Conservation (phyloP, 2,329 filamentous ascomycete genomes). For the Sporothrix curviconia region DNA sequence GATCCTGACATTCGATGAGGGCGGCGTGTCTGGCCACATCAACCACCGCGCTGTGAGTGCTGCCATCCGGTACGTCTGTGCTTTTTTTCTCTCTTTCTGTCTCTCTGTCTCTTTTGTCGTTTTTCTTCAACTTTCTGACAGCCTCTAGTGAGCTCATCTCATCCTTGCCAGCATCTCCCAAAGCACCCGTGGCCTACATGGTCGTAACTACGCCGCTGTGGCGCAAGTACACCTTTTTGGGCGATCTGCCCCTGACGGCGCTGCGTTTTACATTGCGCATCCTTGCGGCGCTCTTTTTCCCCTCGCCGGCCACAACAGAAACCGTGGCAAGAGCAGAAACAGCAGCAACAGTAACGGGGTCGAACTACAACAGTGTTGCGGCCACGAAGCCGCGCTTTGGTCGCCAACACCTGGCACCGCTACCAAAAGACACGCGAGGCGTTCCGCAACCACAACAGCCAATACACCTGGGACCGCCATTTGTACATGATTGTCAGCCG, state of each 20-base stretch:
- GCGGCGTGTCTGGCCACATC: slow-evolving; percentile 9
- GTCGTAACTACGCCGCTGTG: slow-evolving; percentile 4
- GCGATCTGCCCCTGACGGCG: slow-evolving; percentile 8
- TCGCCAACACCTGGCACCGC: slow-evolving; percentile 8
- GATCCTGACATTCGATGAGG: slow-evolving; percentile 9
- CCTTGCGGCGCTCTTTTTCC: slow-evolving; percentile 1
- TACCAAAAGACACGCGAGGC: slow-evolving; percentile 7
- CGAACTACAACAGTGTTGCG: too few species aligned
- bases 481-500: slow-evolving; percentile 8
- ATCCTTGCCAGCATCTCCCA: neutral
- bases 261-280: slow-evolving; percentile 10
- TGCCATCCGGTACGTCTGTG: neutral
- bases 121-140: neutral
- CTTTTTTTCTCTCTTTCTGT: neutral
- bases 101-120: neutral
- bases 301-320: neutral
- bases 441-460: slow-evolving; percentile 4
- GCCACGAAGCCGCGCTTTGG: slow-evolving; percentile 1
- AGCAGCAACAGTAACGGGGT: too few species aligned
- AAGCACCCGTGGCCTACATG: slow-evolving; percentile 10
- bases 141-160: neutral
- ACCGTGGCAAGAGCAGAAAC: too few species aligned
- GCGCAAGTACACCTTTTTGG: slow-evolving; percentile 11
- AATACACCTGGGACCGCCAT: slow-evolving; percentile 11
- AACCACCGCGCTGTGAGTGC: slow-evolving; percentile 12